Base-by-base conservation (phyloP, 495 filamentous ascomycete species). In the Letharia lupina region DNA sequence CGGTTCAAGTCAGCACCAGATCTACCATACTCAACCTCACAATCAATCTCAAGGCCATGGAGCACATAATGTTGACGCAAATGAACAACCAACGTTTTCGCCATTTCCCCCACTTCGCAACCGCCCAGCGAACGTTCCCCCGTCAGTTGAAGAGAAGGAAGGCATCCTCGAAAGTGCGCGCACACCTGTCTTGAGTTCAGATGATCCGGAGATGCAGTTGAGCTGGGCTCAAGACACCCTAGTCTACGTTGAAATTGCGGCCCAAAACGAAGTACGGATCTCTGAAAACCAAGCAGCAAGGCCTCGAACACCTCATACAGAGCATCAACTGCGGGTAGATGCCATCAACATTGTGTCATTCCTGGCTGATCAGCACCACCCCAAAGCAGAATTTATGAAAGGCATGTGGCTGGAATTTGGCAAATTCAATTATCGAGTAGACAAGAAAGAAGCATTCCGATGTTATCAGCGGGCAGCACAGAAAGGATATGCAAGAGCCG, bases 351-450 rank as follows among this genome's bases (percentile, higher is more conserved):
- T 98, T 65, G 88, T 96, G 60, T 82, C 81, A 64, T 96, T 97
- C 74, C 80, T 98, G 39, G 89, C 93, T 33, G 89, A 90, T 47
- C 94, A 98, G 76, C 85, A 87, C 67, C 94, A 98, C 70, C 94
- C 94, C 59, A 92, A 93, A 72, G 94, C 95, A 8, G 87, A 92
- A 69, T 98, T 97, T 73, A 91, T 98, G 80, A 87, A 86, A 74
- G 91, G 90, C 63, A 97, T 94, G 83, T 98, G 94, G 95, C 81
- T 96, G 42, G 94, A 98, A 75, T 98, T 98, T 78, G 94, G 94
- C 65, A 96, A 97, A 75, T 98, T 96, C 75, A 91, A 90, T 31
- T 84, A 85, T 68, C 86, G 89, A 28, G 79, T 89, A 66, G 93
- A 98, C 78, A 96, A 95, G 76, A 92, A 93, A 70, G 93, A 96